Evolutionary conservation across 2,329 filamentous ascomycete genomes (phyloP).

Genomic region (Rutstroemia sp.): DNA sequence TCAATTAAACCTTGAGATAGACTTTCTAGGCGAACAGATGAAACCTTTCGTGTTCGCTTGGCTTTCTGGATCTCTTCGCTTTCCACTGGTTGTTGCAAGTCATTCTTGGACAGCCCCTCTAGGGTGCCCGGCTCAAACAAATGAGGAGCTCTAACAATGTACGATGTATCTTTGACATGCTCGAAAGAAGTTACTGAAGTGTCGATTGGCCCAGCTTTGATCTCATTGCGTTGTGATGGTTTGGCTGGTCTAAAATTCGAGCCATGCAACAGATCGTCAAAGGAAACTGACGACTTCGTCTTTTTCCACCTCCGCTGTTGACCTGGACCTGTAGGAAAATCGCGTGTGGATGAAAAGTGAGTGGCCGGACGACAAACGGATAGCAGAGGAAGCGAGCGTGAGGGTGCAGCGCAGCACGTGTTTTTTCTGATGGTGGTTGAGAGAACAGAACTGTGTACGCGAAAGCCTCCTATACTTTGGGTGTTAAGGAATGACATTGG

Average conservation of each 20-base stretch:
- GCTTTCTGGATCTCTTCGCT: background rate
- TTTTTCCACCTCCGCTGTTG: slow-evolving; percentile 40
- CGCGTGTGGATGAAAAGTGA: background rate
- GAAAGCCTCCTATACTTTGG: background rate
- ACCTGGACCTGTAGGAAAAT: background rate
- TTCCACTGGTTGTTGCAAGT: background rate
- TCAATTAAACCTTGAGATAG: slow-evolving; percentile 8
- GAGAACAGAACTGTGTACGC: background rate
- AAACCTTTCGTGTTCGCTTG: background rate
- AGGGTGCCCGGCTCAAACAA: too few relatives aligned
- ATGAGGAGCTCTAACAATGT: background rate
- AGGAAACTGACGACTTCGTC: slow-evolving; percentile 44
- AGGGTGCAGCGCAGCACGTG: background rate
- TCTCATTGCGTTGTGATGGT: slow-evolving; percentile 14
- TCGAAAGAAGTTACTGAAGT: background rate
- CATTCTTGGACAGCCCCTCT: too few relatives aligned
- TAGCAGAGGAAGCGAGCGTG: background rate
- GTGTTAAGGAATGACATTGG: slow-evolving; percentile 4
- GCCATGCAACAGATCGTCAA: slow-evolving; percentile 44
- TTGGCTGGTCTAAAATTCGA: slow-evolving; percentile 20
- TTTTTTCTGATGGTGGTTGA: background rate
- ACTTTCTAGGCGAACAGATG: background rate
- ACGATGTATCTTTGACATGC: background rate
- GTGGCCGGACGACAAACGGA: background rate
- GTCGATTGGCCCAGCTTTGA: background rate